Evolutionary conservation across 441 rosid species (phyloP).

Genomic region (Adansonia madagascariensis): DNA sequence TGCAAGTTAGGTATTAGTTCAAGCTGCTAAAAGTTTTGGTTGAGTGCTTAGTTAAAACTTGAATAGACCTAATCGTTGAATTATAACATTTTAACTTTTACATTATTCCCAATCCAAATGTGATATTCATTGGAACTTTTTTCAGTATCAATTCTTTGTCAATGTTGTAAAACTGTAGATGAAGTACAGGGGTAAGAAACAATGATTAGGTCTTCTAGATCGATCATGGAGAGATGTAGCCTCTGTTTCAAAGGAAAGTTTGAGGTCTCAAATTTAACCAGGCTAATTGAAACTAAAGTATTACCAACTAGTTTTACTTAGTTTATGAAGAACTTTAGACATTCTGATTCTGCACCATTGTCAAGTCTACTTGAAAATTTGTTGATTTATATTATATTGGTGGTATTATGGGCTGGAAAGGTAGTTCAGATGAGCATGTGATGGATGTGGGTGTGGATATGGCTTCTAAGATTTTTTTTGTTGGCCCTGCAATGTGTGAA

Average conservation of each 20-base stretch:
- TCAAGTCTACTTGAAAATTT: constrained; percentile 1
- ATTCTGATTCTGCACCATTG: neutral
- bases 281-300: neutral
- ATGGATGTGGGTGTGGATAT: neutral
- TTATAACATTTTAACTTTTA: neutral
- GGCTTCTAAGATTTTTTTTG: constrained; percentile 5
- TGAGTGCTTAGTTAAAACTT: constrained; percentile 9
- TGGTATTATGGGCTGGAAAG: constrained; percentile 10
- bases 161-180: constrained; percentile 1
- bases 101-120: neutral
- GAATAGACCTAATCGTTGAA: neutral
- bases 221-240: neutral
- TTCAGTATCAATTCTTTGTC: constrained; percentile 4
- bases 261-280: neutral
- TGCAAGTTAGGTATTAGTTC: constrained; percentile 22
- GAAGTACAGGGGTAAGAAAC: constrained; percentile 1
- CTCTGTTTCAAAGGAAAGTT: constrained; percentile 9
- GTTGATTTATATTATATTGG: neutral
- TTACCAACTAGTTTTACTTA: neutral
- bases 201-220: neutral
- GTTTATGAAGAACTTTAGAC: constrained; percentile 12
- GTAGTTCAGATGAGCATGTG: neutral
- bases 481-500: neutral
- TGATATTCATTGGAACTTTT: neutral
- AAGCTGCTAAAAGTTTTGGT: constrained; percentile 7